These are phyloP conservation scores for Neocatenulostroma microsporum DNA, from an alignment of 2,329 filamentous ascomycete species.

Conservation along the genomic window DNA sequence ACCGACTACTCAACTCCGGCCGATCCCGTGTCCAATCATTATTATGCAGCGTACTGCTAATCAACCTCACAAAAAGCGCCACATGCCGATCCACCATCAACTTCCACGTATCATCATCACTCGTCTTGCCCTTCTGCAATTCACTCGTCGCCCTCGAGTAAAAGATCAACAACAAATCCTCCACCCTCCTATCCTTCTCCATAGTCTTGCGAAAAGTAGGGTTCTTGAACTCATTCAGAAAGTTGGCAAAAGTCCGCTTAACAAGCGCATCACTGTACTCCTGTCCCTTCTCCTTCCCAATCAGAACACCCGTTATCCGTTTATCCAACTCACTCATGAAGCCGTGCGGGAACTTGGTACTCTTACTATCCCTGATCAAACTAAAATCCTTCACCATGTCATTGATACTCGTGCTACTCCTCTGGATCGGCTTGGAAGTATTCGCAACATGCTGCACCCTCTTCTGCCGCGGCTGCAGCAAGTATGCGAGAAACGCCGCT, in stretches of 20 bases:
- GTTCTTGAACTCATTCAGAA: conserved; percentile 88
- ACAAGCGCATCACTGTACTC: conserved; percentile 87
- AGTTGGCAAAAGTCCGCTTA: conserved; percentile 89
- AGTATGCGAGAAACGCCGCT: conserved; percentile 83
- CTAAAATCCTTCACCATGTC: conserved; percentile 86
- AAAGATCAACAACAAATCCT: conserved; percentile 91
- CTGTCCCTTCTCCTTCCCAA: conserved; percentile 72
- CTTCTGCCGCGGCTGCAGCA: conserved; percentile 83
- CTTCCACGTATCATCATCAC: conserved; percentile 84
- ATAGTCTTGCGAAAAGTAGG: conserved; percentile 80
- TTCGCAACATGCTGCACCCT: conserved; percentile 72
- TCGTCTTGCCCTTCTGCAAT: conserved; percentile 65
- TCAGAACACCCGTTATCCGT: conserved; percentile 70
- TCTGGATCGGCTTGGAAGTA: conserved; percentile 55
- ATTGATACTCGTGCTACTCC: conserved; percentile 63
- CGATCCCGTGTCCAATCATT: conserved; percentile 79
- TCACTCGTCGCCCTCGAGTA: conserved; percentile 92
- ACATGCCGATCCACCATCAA: conserved; percentile 88
- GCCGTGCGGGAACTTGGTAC: conserved; percentile 61
- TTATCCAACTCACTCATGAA: conserved; percentile 67
- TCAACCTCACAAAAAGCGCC: conserved; percentile 83
- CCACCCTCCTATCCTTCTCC: conserved; percentile 87
- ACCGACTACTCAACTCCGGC: conserved; percentile 70
- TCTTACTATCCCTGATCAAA: conserved; percentile 58
- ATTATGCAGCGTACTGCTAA: conserved; percentile 70